These are phyloP conservation scores for Thalassiosira ordinaria DNA, from an alignment of 352 stramenopile species.

Conservation along the genomic window DNA sequence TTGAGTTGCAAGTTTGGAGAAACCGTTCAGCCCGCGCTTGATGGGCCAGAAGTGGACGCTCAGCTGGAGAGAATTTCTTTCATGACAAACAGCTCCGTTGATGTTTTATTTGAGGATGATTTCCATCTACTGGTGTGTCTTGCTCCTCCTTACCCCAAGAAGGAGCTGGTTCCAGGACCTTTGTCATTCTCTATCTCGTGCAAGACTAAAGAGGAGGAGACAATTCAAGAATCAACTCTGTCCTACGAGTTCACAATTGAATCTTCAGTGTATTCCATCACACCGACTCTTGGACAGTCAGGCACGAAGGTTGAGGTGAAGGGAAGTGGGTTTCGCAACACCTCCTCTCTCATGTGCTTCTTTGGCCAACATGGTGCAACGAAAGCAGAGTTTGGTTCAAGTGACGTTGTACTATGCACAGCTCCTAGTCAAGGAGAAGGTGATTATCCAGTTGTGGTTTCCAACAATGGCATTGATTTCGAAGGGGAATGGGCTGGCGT, in stretches of 20 bases:
- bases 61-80: slow-evolving; percentile 7
- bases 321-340: slow-evolving; percentile 35
- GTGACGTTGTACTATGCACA: slow-evolving; percentile 15
- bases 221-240: slow-evolving; percentile 5
- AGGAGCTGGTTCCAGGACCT: slow-evolving; percentile 4
- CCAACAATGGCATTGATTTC: slow-evolving; percentile 50
- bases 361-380: slow-evolving; percentile 9
- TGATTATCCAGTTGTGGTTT: slow-evolving; percentile 33
- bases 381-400: slow-evolving; percentile 24
- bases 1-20: slow-evolving; percentile 40
- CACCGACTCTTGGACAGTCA: slow-evolving; percentile 10
- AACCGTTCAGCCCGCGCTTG: neutral
- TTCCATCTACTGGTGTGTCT: slow-evolving; percentile 2
- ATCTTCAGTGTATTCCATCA: slow-evolving; percentile 29
- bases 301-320: slow-evolving; percentile 22
- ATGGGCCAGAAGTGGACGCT: slow-evolving; percentile 6
- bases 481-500: slow-evolving; percentile 19
- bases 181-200: slow-evolving; percentile 33
- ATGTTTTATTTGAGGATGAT: neutral
- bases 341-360: slow-evolving; percentile 18
- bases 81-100: neutral
- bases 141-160: slow-evolving; percentile 24
- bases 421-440: slow-evolving; percentile 16
- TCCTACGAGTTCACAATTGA: slow-evolving; percentile 32
- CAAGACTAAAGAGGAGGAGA: neutral